Evolutionary conservation across 169 alveolate species (phyloP).

Genomic region (Plasmodium vivax): DNA sequence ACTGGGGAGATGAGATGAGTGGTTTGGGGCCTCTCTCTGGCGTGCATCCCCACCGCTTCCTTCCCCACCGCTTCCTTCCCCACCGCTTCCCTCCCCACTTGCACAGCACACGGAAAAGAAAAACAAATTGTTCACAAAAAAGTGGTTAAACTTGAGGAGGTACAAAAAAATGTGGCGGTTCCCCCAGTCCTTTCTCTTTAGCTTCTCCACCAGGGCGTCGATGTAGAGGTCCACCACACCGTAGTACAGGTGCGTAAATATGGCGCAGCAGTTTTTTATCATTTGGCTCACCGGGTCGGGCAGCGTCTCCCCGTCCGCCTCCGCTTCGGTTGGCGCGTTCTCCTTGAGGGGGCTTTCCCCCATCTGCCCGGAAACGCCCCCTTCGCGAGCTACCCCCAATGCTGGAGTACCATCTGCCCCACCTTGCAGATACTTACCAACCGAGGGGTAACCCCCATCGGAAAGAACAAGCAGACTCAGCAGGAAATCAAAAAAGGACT

Average conservation of each 20-base stretch:
- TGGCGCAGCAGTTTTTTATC: neutral
- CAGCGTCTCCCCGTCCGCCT: neutral
- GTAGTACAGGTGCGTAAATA: slow-evolving; percentile 18
- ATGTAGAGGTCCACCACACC: slow-evolving; percentile 1
- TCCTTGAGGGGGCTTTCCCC: neutral
- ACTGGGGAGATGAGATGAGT: neutral
- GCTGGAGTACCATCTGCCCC: neutral
- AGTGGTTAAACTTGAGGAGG: slow-evolving; percentile 16
- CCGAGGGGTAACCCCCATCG: neutral
- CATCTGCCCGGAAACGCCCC: neutral
- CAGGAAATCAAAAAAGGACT: neutral
- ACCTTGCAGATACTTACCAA: neutral
- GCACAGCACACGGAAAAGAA: slow-evolving; percentile 29
- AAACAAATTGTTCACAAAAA: slow-evolving; percentile 39
- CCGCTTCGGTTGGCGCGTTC: neutral
- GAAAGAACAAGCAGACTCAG: neutral
- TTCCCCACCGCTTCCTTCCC: neutral
- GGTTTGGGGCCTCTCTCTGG: neutral
- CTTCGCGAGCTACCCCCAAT: neutral
- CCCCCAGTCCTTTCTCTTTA: slow-evolving; percentile 29
- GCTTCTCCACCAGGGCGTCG: slow-evolving; percentile 16
- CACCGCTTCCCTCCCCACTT: neutral
- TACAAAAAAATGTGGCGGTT: slow-evolving; percentile 32
- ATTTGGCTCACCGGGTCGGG: neutral
- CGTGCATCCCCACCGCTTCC: neutral